These are phyloP conservation scores for Bipolaris cookei DNA, from an alignment of 2,329 filamentous ascomycete species.

Conservation along the genomic window DNA sequence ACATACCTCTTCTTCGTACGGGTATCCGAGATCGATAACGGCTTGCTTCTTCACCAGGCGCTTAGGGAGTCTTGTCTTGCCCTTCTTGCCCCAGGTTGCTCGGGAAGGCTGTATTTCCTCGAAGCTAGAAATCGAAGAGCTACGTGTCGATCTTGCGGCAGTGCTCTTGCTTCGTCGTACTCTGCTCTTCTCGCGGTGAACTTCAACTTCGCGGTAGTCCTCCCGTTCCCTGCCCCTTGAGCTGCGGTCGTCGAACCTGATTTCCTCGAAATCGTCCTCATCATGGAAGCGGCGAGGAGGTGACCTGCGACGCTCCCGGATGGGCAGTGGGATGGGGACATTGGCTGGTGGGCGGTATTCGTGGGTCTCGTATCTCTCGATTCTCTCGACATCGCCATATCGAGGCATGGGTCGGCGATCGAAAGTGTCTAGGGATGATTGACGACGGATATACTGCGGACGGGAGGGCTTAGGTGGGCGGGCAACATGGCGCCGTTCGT, in stretches of 20 bases:
- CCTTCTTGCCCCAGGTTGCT: conserved; percentile 62
- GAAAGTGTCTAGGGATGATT: conserved; percentile 89
- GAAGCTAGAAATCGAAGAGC: conserved; percentile 52
- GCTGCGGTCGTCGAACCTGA: conserved; percentile 51
- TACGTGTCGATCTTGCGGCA: conserved; percentile 41
- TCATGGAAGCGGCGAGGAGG: conserved; percentile 65
- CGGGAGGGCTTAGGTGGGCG: conserved; percentile 66
- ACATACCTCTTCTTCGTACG: conserved; percentile 82
- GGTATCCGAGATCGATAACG: conserved; percentile 83
- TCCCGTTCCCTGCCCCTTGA: conserved; percentile 43
- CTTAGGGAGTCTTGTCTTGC: conserved; percentile 86
- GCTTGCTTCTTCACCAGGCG: conserved; percentile 80
- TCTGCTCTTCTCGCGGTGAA: conserved; percentile 54
- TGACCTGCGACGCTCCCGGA: conserved; percentile 56
- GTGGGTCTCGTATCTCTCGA: conserved; percentile 27
- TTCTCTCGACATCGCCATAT: conserved; percentile 61
- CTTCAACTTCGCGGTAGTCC: conserved; percentile 58
- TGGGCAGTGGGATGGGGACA: conserved; percentile 72
- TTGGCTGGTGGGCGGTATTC: conserved; percentile 71
- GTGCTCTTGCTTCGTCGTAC: conserved; percentile 39
- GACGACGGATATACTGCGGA: conserved; percentile 75
- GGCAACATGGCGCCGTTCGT: conserved; percentile 50
- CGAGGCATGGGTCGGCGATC: conserved; percentile 73
- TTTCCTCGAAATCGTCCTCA: conserved; percentile 69
- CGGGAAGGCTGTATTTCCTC: conserved; percentile 47